Evolutionary conservation across 305 asterid species (phyloP), one percentile per base, ranked within the genome.

Genomic region (Rubia occidens): DNA sequence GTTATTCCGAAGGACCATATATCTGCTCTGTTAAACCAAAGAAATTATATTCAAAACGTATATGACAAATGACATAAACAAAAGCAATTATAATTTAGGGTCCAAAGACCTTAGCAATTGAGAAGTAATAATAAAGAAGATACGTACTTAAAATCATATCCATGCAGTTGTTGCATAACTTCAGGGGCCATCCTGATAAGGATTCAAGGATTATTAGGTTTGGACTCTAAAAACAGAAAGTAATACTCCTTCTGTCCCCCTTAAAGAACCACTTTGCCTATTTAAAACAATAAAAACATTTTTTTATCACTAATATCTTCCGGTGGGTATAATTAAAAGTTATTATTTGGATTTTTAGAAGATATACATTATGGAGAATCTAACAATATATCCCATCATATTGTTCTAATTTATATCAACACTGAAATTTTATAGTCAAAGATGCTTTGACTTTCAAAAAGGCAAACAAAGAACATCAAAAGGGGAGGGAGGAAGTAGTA

Each of bases 1-100:
- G 99, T 91, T 78, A 95, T 95, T 73, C 98, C 98, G 65, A 94
- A 87, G 68, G 98, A 94, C 98, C 98, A 94, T 56, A 90, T 94
- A 81, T 94, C 98, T 74, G 97, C 98, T 84, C 98, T 94, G 91
- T 84, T 80, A 68, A 53, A 54, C 53, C 44, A 74, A 43, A 69
- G 66, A 15, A 47, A 47, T 26, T 1, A 9, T 20, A 53, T 69
- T 69, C 51, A 69, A 15, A 56, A 54, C 53, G 40, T 26, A 8
- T 24, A 65, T 42, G 11, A 74, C 51, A 17, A 39, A 56, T 42
- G 35, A 26, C 18, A 29, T 6, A 42, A 67, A 15, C 43, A 10
- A 81, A 78, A 82, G 64, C n/a, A 37, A 67, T 66, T 67, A 55
- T 59, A 66, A 49, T 51, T 32, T 51, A 17, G 66, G 55, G 72